Evolutionary conservation across 805 yeast species (phyloP), one percentile per base, ranked within the genome.

Genomic region (Candida glaebosa): DNA sequence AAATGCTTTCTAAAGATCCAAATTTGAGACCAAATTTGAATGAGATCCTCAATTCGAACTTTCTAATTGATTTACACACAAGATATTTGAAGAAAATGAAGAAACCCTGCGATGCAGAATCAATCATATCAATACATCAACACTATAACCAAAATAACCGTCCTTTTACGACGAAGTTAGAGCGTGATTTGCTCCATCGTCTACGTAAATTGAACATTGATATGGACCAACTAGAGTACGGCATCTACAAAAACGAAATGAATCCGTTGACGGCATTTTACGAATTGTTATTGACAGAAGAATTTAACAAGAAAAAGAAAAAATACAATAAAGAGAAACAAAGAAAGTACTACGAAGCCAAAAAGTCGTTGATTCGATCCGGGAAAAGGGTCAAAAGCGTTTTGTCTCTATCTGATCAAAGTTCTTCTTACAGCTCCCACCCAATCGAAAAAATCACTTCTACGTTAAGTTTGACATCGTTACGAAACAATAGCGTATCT

Each of bases 181-280:
- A 85, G 49, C 78, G 75, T 45, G 69, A 75, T 17, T 54, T 87
- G 18, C 57, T 87, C 36, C 82, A 82, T 44, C 74, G 75, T 37
- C 53, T 88, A 37, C 73, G 74, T 34, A 72, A 78, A 43, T 59
- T 79, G 18, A 84, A 87, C n/a, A 65, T 87, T 28, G 86, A 85
- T 54, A 70, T 75, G 2, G 83, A 79, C 10, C 60, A 71, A 1
- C 63, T 89, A 24, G 79, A 78, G 49, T 66, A 74, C 6, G 76
- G 84, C 20, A 80, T 88, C 3, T 52, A 63, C 20, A 70, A 74
- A 42, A 73, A 75, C 36, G 79, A 82, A 42, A 78, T 87, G 61
- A 93, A 86, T 59, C 69, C 87, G 0, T 63, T 85, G 12, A 78
- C 85, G 10, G 96, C 91, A 0, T 71, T 82, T 43, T 88, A 90